Evolutionary conservation across 139 green algal genomes (phyloP), one percentile per base, ranked within the genome.

Genomic region (Picochlorum sp.): DNA sequence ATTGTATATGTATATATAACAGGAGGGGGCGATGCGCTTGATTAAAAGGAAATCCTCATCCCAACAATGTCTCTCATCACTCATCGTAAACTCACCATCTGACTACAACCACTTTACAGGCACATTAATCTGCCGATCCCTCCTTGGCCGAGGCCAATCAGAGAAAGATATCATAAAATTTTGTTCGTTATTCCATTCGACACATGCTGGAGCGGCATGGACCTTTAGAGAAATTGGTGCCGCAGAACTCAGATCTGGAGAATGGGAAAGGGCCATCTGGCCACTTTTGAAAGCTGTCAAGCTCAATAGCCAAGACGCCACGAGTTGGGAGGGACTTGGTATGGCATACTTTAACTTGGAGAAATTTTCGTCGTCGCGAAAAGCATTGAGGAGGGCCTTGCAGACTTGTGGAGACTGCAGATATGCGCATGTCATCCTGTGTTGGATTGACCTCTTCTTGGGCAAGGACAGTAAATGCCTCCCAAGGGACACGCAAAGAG

Each of bases 321-420:
- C 69, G 14, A 57, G 83, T 20, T 93, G 86, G 86, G 83, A 90
- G 68, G 81, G 65, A 1, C 72, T 93, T 64, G 86, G 56, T 16
- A 55, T 57, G 15, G 45, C 56, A 38, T 77, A 77, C 67, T 66
- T 74, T 13, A 38, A 57, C 37, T 60, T 72, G 21, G 57, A 66
- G 4, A 45, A 60, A 44, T 70, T 58, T 58, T 72, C 68, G 6
- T 59, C 68, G 2, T 49, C 68, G 6, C 50, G 76, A 20, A 78
- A 89, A 80, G 69, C 82, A 6, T 92, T 86, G 68, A 60, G 28
- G 47, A 54, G 15, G 47, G 47, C 47, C 16, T 54, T 54, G 34
- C 34, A 41, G 34, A 8, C 8, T 9, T 13, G 34, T 41, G 34
- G 34, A 41, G 34, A 14, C 34, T 41, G 34, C 34, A 41, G 34